Evolutionary conservation across 164 flowering plant genomes (phyloP), one percentile per base, ranked within the genome.

Genomic region (Annona cherimola): DNA sequence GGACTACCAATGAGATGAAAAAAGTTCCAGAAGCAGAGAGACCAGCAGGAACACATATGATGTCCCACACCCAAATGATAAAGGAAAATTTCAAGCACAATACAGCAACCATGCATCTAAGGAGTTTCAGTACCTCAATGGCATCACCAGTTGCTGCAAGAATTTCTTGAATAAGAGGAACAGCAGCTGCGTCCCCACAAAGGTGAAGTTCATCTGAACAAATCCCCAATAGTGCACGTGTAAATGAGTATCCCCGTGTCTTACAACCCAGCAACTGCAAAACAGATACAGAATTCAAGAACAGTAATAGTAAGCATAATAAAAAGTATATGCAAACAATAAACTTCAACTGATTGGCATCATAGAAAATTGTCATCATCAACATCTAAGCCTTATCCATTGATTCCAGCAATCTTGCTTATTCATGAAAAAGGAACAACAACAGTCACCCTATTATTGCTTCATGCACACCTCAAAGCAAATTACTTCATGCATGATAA

Each of bases 181-280:
- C 94, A 69, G 84, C 90, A 75, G 97, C 94, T 61, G 97, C 73
- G 81, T 94, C 97, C 68, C 97, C 99, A 84, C 99, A 94, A 67
- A 94, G 87, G 81, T 94, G 99, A 71, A 94, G 88, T 73, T 94
- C 99, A 75, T 94, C 90, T 3, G 97, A 92, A 67, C 87, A 75
- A 69, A 94, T 77, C 42, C 99, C 97, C 67, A 94, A 78, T 69
- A 94, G 76, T 70, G 97, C 97, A 73, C 99, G 93, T 9, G 99
- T 92, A 76, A 92, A 94, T 50, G 97, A 86, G 79, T 80, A 92
- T 3, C 99, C 99, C 72, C 99, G 86, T 20, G 85, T 77, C 75
- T 45, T 80, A 74, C 97, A 90, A 4, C 93, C 97, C 63, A 94
- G 60, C 99, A 94, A 92, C 99, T 94, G 86, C 62, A 68, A 67